A percentile compares a stretch with the other conserved stretches of the same genome.
phyloP scores from a whole-genome alignment of 140 eudicot genomes.

The Cichorium intybus region DNA sequence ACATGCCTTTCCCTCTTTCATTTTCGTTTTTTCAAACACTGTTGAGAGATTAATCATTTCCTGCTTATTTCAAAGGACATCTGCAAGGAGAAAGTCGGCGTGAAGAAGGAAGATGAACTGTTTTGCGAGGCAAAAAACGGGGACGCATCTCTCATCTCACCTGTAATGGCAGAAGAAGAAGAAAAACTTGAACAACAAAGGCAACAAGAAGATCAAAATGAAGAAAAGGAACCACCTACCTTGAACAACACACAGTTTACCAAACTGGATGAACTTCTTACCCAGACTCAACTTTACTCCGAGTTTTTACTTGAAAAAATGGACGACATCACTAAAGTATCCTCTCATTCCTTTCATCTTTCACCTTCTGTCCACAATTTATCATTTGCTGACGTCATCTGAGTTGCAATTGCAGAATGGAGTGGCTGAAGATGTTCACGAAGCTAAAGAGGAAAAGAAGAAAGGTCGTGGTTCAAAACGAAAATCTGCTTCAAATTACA shows the following conservation, averaged over 20 bases:
- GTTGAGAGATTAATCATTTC: not conserved
- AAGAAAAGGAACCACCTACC: slow-evolving; percentile 45
- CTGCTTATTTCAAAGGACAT: slow-evolving; percentile 36
- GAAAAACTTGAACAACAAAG: slow-evolving; percentile 58
- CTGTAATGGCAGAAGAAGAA: slow-evolving; percentile 66
- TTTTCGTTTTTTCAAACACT: not conserved
- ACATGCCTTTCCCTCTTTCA: not conserved
- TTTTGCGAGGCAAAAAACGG: slow-evolving; percentile 57
- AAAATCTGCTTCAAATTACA: slow-evolving; percentile 52
- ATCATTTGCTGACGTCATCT: slow-evolving; percentile 14
- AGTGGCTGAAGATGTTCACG: slow-evolving; percentile 44
- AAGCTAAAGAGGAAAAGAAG: slow-evolving; percentile 46
- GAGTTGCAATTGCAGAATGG: slow-evolving; percentile 49
- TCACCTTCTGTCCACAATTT: not conserved
- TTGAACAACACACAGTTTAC: slow-evolving; percentile 71
- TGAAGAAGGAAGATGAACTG: slow-evolving; percentile 47
- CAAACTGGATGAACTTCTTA: slow-evolving; percentile 88
- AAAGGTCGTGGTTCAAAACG: slow-evolving; percentile 81
- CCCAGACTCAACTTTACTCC: slow-evolving; percentile 87
- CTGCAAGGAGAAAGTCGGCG: slow-evolving; percentile 44
- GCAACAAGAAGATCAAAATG: slow-evolving; percentile 44
- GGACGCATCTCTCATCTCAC: slow-evolving; percentile 49
- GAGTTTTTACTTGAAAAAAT: slow-evolving; percentile 93
- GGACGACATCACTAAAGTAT: slow-evolving; percentile 79
- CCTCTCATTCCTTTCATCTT: not conserved